Base-by-base conservation (phyloP, 2,329 filamentous ascomycete genomes). In the Colletotrichum zoysiae region DNA sequence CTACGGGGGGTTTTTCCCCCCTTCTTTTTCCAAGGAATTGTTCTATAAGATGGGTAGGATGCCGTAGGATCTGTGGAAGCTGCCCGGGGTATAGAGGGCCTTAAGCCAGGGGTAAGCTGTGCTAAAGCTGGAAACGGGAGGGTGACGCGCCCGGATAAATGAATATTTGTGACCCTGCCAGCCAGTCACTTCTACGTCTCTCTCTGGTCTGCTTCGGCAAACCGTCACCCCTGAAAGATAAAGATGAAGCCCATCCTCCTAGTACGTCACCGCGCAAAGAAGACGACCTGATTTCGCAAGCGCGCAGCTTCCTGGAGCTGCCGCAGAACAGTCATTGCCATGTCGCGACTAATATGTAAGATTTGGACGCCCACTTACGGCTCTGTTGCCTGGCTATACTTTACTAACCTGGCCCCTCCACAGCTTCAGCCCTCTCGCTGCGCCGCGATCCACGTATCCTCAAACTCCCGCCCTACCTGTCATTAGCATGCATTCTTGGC, bases 381-480 rank as follows among this genome's bases (percentile, higher is more conserved):
- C 12, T 12, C 8, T 42, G 26, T 26, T 51, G 38, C 62, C 65
- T 44, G 60, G 51, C 60, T 65, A 66, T 74, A 62, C 60, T 63
- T 66, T 73, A 64, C 48, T 67, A 64, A 61, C 40, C n/a, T 66
- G 64, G 69, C 63, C 9, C 33, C 33, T 40, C 30, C n/a, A n/a
- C 71, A 90, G 88, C 88, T 74, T 85, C 91, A 77, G 86, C 91
- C 74, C 83, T 93, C 77, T 88, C 89, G 76, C 86, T 97, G 78
- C 92, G 94, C 79, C 91, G 90, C 81, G 93, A 97, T 81, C 92
- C 93, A 77, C 90, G 93, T 75, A 86, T 97, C 70, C 89, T 96
- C 74, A 93, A 93, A 83, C 84, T 97, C 23, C 95, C 95, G 51
- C 94, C 95, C 18, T 95, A 97, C 84, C 84, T 98, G 44, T 98